phyloP scores from a whole-genome alignment of 164 flowering plant species.

The Stephania cephalantha region DNA sequence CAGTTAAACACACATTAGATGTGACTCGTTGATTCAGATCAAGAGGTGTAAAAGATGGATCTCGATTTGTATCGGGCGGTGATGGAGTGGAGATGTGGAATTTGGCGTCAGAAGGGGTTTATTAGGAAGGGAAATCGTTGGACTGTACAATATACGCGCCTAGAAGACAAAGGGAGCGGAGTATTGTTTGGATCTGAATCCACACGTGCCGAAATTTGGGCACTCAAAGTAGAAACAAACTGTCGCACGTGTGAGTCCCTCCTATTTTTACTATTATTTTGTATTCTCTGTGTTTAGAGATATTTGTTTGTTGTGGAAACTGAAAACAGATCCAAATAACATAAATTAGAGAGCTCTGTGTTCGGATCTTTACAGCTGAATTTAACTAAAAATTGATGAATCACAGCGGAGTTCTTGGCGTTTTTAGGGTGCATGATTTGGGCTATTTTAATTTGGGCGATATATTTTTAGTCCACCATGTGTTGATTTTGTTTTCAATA shows the following conservation, averaged over 20 bases:
- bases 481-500: too few relatives aligned
- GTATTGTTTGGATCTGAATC: conserved; percentile 4
- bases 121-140: not conserved
- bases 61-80: too few relatives aligned
- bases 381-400: not conserved
- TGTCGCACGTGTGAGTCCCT: not conserved
- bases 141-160: conserved; percentile 1
- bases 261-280: not conserved
- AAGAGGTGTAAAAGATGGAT: too few relatives aligned
- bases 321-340: too few relatives aligned
- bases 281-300: not conserved
- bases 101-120: not conserved
- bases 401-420: not conserved
- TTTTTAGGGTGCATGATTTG: too few relatives aligned
- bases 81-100: not conserved
- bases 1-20: too few relatives aligned
- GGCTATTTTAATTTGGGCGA: too few relatives aligned
- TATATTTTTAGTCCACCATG: too few relatives aligned
- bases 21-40: not conserved
- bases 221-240: not conserved
- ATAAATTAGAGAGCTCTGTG: not conserved
- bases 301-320: not conserved
- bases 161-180: not conserved
- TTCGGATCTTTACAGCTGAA: conserved; percentile 8
- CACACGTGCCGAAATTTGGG: not conserved